Base-by-base conservation (phyloP, 441 rosid species). In the Populus hybrid region DNA sequence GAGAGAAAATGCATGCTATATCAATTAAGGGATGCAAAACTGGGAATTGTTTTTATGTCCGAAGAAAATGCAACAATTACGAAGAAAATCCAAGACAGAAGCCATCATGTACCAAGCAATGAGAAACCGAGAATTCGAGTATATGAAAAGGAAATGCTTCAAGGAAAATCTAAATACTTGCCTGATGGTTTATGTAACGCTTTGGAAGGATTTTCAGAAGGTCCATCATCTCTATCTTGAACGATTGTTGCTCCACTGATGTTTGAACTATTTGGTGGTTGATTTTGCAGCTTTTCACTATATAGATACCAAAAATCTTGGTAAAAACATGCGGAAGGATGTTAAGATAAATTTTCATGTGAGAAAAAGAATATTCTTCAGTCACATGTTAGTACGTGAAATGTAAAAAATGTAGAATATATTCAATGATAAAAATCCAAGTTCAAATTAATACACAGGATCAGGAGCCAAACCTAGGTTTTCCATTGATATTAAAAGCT, bases 201-300 rank as follows among this genome's bases (percentile, higher is more conserved):
- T 86, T 83, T 93, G 28, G 86, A 71, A 69, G 87, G 85, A 78
- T 87, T 73, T 74, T 94, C 98, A 31, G 88, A 76, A 75, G 82
- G 69, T 42, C 75, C 80, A 74, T 86, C 97, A 68, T 90, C 92
- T 66, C 82, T 88, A 65, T 86, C 84, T 36, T 79, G 67, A 74
- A 88, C 42, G 71, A 74, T 38, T 18, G 78, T 77, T 66, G 64
- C 33, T 68, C 89, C n/a, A 50, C 2, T 16, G n/a, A 50, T 16
- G 0, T 50, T 5, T 50, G 59, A 50, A 5, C 59, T 16, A 50
- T 50, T 50, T 89, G 74, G 89, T 74, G 68, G 79, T 29, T 79
- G 92, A 84, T 77, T 82, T 77, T 78, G 91, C 68, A 84, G 53
- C 84, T 87, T 90, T 24, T 87, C 93, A 71, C 98, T 94, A 16